phyloP scores from a whole-genome alignment of 495 filamentous ascomycete species.

The Aspergillus nidulans region DNA sequence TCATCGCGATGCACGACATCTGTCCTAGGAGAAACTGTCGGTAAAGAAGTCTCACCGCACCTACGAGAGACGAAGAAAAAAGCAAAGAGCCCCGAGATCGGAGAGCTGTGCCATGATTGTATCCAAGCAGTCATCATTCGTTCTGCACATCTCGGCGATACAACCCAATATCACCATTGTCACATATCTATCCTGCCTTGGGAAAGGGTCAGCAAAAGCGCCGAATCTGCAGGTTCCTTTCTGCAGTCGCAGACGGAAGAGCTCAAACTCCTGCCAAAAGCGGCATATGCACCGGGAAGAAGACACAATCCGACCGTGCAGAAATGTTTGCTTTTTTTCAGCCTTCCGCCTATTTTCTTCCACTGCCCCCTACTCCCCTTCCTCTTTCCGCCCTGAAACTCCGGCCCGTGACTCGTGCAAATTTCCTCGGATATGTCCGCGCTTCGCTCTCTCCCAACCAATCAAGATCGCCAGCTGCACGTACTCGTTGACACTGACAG shows the following conservation, averaged over 20 bases:
- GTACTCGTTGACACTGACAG: conserved; percentile 4
- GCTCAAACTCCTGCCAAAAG: background rate
- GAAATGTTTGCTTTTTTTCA: conserved; percentile 4
- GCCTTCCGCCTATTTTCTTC: background rate
- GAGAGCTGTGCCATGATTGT: background rate
- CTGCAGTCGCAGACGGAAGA: background rate
- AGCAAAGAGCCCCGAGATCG: background rate
- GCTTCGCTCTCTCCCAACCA: background rate
- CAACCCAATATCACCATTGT: background rate
- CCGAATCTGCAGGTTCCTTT: background rate
- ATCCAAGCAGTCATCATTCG: background rate
- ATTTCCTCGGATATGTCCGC: background rate
- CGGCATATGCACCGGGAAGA: background rate
- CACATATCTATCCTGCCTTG: background rate
- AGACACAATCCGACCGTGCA: background rate
- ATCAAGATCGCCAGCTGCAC: background rate
- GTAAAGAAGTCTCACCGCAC: background rate
- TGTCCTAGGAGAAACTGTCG: background rate
- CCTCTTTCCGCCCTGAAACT: background rate
- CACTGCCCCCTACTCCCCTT: background rate
- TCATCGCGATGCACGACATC: background rate
- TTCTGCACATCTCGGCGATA: background rate
- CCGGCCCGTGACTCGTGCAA: background rate
- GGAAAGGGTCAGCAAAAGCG: background rate
- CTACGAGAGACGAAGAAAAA: background rate